phyloP scores from a whole-genome alignment of 768 basidiomycete genomes.

The Hypholoma sublateritium region DNA sequence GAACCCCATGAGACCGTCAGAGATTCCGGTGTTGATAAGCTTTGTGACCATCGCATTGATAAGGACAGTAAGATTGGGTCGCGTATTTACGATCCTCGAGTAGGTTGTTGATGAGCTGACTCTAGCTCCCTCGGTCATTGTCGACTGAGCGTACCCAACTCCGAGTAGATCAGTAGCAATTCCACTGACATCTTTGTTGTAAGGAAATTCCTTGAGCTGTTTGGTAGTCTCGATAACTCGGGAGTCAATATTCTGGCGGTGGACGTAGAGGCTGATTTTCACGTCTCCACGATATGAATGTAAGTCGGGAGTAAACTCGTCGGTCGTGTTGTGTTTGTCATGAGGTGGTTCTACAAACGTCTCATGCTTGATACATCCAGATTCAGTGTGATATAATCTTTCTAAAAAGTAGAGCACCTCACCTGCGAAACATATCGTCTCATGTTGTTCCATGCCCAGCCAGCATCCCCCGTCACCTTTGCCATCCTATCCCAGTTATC shows the following conservation, averaged over 20 bases:
- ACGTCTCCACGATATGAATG: slow-evolving; percentile 34
- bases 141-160: slow-evolving; percentile 34
- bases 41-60: slow-evolving; percentile 31
- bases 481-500: slow-evolving; percentile 40
- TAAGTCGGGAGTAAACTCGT: slow-evolving; percentile 30
- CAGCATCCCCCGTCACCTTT: slow-evolving; percentile 30
- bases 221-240: slow-evolving; percentile 34
- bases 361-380: slow-evolving; percentile 29
- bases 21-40: slow-evolving; percentile 18
- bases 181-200: slow-evolving; percentile 32
- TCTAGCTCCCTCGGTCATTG: slow-evolving; percentile 28
- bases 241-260: slow-evolving; percentile 27
- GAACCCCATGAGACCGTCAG: slow-evolving; percentile 16
- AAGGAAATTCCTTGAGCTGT: slow-evolving; percentile 34
- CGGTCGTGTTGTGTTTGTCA: slow-evolving; percentile 35
- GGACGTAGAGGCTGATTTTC: slow-evolving; percentile 32
- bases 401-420: slow-evolving; percentile 12
- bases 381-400: background rate
- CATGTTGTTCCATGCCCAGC: slow-evolving; percentile 38
- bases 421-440: slow-evolving; percentile 33
- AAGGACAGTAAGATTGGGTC: slow-evolving; percentile 36
- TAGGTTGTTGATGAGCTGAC: slow-evolving; percentile 38
- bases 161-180: slow-evolving; percentile 28
- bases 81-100: slow-evolving; percentile 25
- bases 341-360: slow-evolving; percentile 29